A percentile compares a stretch with the other conserved stretches of the same genome.
These are phyloP conservation scores for Leccinum ochraceum DNA, from an alignment of 768 basidiomycete genomes.

Conservation along the genomic window DNA sequence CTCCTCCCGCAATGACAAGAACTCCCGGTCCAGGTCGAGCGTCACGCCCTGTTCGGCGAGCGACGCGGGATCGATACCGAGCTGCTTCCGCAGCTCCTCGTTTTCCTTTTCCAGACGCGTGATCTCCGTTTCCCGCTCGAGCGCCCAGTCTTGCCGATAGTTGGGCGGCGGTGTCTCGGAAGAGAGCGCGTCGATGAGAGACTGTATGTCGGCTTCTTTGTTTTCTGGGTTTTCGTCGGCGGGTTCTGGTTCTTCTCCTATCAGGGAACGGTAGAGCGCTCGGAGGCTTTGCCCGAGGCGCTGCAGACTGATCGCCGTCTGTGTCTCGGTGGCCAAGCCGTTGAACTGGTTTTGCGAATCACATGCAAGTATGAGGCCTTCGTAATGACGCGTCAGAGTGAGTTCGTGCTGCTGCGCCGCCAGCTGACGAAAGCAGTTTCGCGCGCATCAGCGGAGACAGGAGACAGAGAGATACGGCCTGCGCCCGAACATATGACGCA, in stretches of 20 bases:
- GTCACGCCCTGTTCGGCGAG: conserved; percentile 54
- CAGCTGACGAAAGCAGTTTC: conserved; percentile 46
- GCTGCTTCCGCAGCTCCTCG: conserved; percentile 65
- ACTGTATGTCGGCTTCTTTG: conserved; percentile 42
- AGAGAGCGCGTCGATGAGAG: conserved; percentile 44
- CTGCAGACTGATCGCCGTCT: conserved; percentile 65
- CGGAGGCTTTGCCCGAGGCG: conserved; percentile 71
- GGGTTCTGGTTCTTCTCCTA: conserved; percentile 52
- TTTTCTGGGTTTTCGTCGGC: conserved; percentile 31
- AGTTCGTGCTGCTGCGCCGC: conserved; percentile 93
- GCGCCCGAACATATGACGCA: conserved; percentile 42
- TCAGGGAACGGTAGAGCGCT: conserved; percentile 68
- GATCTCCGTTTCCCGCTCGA: conserved; percentile 89
- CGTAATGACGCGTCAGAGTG: conserved; percentile 87
- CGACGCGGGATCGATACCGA: conserved; percentile 69
- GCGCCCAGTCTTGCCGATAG: conserved; percentile 74
- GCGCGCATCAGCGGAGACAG: conserved; percentile 11
- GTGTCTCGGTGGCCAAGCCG: conserved; percentile 59
- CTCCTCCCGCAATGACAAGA: conserved; percentile 24
- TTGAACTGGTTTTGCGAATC: conserved; percentile 56
- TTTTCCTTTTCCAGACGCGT: conserved; percentile 82
- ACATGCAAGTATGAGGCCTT: conserved; percentile 68
- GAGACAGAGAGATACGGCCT: not conserved
- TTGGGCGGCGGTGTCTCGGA: conserved; percentile 39
- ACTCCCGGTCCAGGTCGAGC: conserved; percentile 48